These are phyloP conservation scores for Citrullus mucosospermus DNA, from an alignment of 306 rosid genomes.

Conservation along the genomic window DNA sequence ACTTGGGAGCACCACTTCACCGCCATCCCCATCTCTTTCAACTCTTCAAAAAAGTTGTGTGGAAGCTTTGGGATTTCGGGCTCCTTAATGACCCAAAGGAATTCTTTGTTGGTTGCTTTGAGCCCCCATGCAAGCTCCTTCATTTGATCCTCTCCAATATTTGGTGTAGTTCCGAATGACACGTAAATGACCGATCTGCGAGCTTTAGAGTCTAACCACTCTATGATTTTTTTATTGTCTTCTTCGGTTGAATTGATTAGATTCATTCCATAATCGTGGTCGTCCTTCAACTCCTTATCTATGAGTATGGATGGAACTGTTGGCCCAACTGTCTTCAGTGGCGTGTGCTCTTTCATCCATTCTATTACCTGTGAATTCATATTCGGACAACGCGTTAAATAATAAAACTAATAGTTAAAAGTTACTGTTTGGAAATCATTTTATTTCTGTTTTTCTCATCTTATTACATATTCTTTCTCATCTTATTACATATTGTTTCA, in stretches of 20 bases:
- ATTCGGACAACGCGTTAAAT: neutral
- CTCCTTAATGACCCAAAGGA: slow-evolving; percentile 28
- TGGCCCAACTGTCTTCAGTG: slow-evolving; percentile 12
- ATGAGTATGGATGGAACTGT: slow-evolving; percentile 13
- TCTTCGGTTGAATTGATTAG: neutral
- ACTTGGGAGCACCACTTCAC: slow-evolving; percentile 20
- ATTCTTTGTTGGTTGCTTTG: slow-evolving; percentile 15
- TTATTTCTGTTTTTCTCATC: too few species aligned
- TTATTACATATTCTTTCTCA: too few species aligned
- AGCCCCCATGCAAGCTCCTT: slow-evolving; percentile 29
- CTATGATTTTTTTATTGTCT: neutral
- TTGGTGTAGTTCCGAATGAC: slow-evolving; percentile 31
- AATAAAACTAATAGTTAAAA: too few species aligned
- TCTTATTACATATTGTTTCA: too few species aligned
- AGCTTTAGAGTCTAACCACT: slow-evolving; percentile 20
- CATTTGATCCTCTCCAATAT: slow-evolving; percentile 13
- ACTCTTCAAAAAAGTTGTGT: neutral
- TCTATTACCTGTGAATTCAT: neutral
- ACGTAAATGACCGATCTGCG: slow-evolving; percentile 18
- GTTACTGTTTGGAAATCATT: too few species aligned
- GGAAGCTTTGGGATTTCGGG: neutral
- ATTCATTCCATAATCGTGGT: neutral
- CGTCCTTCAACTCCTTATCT: neutral
- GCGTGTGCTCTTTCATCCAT: neutral
- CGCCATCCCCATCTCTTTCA: neutral